Conservation (phyloP, 179 eudicot species). For the Heliamphora pulchella region DNA sequence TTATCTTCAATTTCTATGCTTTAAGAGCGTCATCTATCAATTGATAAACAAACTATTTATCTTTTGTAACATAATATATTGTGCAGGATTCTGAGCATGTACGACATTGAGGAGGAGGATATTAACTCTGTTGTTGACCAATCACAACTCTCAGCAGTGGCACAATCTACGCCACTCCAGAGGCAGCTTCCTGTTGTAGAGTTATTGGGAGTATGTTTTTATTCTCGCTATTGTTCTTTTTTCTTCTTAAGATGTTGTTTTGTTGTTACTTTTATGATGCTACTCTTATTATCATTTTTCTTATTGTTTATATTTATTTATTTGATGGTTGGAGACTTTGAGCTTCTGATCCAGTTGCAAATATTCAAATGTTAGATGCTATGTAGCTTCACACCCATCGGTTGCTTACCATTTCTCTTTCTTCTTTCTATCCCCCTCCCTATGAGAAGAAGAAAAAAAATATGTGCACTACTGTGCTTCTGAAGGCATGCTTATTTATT, state of each 20-base stretch:
- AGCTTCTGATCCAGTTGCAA: background rate
- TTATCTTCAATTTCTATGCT: background rate
- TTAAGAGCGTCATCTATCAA: background rate
- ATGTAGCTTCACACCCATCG: background rate
- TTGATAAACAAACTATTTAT: background rate
- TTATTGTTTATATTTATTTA: background rate
- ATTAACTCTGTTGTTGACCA: slow-evolving; percentile 49
- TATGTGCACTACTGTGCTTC: background rate
- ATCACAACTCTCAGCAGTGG: slow-evolving; percentile 44
- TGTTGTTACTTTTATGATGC: background rate
- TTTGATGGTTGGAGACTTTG: background rate
- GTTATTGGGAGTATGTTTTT: slow-evolving; percentile 64
- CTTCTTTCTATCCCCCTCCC: no score
- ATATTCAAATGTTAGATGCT: background rate
- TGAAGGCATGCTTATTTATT: background rate
- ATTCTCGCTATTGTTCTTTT: background rate
- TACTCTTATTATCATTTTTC: background rate
- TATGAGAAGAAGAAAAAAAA: no score
- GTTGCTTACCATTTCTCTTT: background rate
- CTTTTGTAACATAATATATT: background rate
- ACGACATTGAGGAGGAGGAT: slow-evolving; percentile 77
- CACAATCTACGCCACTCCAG: slow-evolving; percentile 68
- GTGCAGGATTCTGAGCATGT: slow-evolving; percentile 77
- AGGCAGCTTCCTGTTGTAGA: slow-evolving; percentile 85
- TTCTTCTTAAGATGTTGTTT: background rate